A percentile compares a stretch with the other conserved stretches of the same genome.
Conservation (phyloP, 768 basidiomycete species). For the Hygrocybe punicea region DNA sequence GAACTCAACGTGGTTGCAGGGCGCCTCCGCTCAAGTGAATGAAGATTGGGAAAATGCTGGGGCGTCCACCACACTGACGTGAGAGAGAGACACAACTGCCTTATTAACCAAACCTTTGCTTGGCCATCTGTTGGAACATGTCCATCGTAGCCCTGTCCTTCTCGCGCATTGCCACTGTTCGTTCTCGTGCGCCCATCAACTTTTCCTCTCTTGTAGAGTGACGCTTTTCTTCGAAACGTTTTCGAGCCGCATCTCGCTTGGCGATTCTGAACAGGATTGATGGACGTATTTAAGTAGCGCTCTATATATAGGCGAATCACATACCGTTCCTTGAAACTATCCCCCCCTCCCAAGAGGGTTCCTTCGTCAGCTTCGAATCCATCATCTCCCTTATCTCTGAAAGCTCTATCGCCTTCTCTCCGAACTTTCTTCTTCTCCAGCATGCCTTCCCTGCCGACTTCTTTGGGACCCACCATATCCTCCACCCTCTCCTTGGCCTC, state of each 20-base stretch:
- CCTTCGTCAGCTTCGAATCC: slow-evolving; percentile 76
- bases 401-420: slow-evolving; percentile 66
- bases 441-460: slow-evolving; percentile 78
- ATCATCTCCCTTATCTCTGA: slow-evolving; percentile 74
- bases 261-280: slow-evolving; percentile 52
- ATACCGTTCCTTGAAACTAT: slow-evolving; percentile 78
- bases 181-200: slow-evolving; percentile 52
- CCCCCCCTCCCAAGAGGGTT: slow-evolving; percentile 77
- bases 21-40: too few species aligned
- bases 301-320: slow-evolving; percentile 19
- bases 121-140: slow-evolving; percentile 93
- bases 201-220: slow-evolving; percentile 46
- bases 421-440: slow-evolving; percentile 80
- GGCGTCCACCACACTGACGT: too few species aligned
- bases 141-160: slow-evolving; percentile 94
- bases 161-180: slow-evolving; percentile 58
- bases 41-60: too few species aligned
- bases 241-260: slow-evolving; percentile 67
- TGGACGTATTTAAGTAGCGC: slow-evolving; percentile 7
- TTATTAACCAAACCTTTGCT: slow-evolving; percentile 72
- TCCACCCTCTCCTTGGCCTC: slow-evolving; percentile 70
- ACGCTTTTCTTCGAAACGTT: slow-evolving; percentile 54
- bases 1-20: too few species aligned
- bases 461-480: slow-evolving; percentile 75
- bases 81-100: too few species aligned